These are phyloP conservation scores for Calvatia gigantea DNA, from an alignment of 768 basidiomycete genomes.

Conservation along the genomic window DNA sequence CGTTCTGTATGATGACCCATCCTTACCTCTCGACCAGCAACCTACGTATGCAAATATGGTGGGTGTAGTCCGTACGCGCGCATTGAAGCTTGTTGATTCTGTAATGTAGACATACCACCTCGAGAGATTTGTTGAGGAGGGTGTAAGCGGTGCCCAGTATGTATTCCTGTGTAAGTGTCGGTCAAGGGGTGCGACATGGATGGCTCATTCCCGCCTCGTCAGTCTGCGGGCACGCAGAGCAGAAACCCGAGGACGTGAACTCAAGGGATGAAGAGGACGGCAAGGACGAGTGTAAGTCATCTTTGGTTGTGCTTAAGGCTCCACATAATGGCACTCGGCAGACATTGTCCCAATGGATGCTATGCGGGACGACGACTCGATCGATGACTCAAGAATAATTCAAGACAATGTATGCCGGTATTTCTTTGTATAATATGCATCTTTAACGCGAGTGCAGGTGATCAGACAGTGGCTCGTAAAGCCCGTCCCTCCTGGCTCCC, in stretches of 20 bases:
- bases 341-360: not conserved
- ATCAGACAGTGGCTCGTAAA: not conserved
- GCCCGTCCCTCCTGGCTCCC: not conserved
- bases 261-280: not conserved
- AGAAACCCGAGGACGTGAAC: not conserved
- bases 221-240: conserved; percentile 1
- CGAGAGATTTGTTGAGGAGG: not conserved
- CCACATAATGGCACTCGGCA: not conserved
- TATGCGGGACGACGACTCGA: not conserved
- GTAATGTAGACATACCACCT: not conserved
- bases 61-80: not conserved
- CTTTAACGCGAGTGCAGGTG: not conserved
- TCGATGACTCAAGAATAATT: not conserved
- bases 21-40: not conserved
- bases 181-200: not conserved
- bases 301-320: not conserved
- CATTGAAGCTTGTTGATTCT: not conserved
- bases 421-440: not conserved
- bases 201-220: not conserved
- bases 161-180: not conserved
- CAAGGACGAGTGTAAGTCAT: conserved; percentile 1
- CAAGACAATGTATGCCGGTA: not conserved
- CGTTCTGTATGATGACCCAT: not conserved
- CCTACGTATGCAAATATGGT: conserved; percentile 1
- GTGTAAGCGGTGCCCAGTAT: not conserved